Conservation (phyloP, 2,329 filamentous ascomycete genomes). For the Exophiala viscosa region DNA sequence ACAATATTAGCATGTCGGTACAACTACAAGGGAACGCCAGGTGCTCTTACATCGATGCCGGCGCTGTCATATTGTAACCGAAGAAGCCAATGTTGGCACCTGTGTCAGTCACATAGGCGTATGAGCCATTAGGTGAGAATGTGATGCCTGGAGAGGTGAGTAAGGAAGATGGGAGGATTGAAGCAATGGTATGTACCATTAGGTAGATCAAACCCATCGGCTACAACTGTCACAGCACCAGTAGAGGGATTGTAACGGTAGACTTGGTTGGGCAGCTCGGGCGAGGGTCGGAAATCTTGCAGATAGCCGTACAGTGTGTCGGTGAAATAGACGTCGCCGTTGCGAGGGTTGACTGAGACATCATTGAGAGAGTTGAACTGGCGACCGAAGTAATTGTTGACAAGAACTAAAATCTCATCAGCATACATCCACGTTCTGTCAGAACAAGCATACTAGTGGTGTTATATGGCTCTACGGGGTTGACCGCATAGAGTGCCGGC, state of each 20-base stretch:
- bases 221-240: conserved; percentile 46
- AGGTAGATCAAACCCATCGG: conserved; percentile 46
- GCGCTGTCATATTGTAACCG: conserved; percentile 22
- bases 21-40: not conserved
- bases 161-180: not conserved
- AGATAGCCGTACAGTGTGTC: conserved; percentile 41
- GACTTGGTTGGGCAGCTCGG: conserved; percentile 47
- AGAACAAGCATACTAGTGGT: conserved; percentile 40
- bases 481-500: conserved; percentile 44
- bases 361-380: conserved; percentile 32
- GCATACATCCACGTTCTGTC: not conserved
- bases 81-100: conserved; percentile 20
- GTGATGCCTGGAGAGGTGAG: conserved; percentile 13
- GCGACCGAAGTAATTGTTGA: conserved; percentile 59
- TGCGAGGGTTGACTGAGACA: conserved; percentile 23
- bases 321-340: conserved; percentile 29
- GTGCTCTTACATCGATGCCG: conserved; percentile 20
- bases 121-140: conserved; percentile 36
- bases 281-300: conserved; percentile 43
- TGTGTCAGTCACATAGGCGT: conserved; percentile 29
- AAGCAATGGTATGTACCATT: conserved; percentile 35
- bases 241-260: conserved; percentile 45
- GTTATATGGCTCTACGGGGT: conserved; percentile 49
- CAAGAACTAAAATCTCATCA: conserved; percentile 37
- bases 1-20: conserved; percentile 3